Conservation (phyloP, 768 basidiomycete species). For the Tricholoma hemisulphureum region DNA sequence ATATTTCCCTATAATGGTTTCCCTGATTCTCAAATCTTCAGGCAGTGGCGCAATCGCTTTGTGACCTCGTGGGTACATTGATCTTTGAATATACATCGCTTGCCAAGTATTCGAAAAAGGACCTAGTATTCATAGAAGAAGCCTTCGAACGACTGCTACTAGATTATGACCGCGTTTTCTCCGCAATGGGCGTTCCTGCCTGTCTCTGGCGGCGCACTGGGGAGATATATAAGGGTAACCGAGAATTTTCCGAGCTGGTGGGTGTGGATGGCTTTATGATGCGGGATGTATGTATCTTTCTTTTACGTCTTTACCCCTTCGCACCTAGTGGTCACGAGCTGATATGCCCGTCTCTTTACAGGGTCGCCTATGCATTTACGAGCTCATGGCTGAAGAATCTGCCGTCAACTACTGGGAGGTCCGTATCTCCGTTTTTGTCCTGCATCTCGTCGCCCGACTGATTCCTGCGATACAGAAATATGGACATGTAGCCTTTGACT, state of each 20-base stretch:
- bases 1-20: too few relatives aligned
- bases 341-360: constrained; percentile 24
- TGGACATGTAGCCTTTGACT: constrained; percentile 88
- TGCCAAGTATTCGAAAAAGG: constrained; percentile 40
- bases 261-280: constrained; percentile 85
- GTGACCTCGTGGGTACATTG: constrained; percentile 62
- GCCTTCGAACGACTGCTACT: constrained; percentile 93
- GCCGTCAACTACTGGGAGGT: constrained; percentile 99
- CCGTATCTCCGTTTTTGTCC: neutral
- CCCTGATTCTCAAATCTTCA: too few relatives aligned
- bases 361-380: constrained; percentile 94
- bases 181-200: constrained; percentile 95
- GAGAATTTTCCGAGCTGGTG: constrained; percentile 90
- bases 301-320: too few relatives aligned
- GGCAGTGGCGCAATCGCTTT: constrained; percentile 82
- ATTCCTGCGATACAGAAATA: constrained; percentile 71
- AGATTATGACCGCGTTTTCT: constrained; percentile 93
- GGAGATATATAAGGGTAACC: constrained; percentile 98
- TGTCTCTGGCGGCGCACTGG: constrained; percentile 97
- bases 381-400: constrained; percentile 96
- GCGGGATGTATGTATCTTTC: constrained; percentile 77
- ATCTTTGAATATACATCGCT: too few relatives aligned
- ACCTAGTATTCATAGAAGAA: constrained; percentile 97
- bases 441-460: neutral
- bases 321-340: neutral